Base-by-base conservation (phyloP, 495 filamentous ascomycete genomes). In the Aspergillus cristatus region DNA sequence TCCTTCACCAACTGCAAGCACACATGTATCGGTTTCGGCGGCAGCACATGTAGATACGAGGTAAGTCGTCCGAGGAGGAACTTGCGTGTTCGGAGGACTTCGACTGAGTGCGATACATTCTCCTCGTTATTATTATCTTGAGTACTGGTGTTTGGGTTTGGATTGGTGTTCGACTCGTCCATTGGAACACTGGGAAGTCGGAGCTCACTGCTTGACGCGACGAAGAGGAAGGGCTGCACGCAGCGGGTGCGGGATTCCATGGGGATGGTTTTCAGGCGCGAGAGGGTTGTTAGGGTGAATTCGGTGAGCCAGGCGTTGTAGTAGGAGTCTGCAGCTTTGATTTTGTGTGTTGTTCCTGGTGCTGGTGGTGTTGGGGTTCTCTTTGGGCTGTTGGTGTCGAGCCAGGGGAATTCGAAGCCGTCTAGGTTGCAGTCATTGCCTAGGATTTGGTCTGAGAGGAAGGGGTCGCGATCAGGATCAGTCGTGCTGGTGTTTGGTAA, bases 181-280 rank as follows among this genome's bases (percentile, higher is more conserved):
- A 38, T 41, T 14, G 30, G 44, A 32, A 32, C 37, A 32, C 26
- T 40, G n/a, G 62, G 62, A 31, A 67, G 58, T 17, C 62, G 62
- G 14, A 77, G 65, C 38, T 75, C 71, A 35, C 60, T 67, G 26
- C 61, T 63, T 2, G 69, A 59, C 1, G 64, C 66, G 16, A 77
- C 64, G 15, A 77, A 56, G 7, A 75, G 51, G 42, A 77, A 67
- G 0, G 71, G 73, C 39, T 75, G 71, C 2, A 75, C 50, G 37
- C 70, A 77, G 28, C 68, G 55, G 2, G 73, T 77, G 28, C 73
- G 67, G 12, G 73, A 75, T 42, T 69, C 68, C 1, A 67, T 45
- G 1, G 73, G 72, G 20, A 77, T 60, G 10, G 60, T 61, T 34
- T 69, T 68, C 6, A 77, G 58, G 7, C 67, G 62, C 17, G 60